Base-by-base conservation (phyloP, 768 basidiomycete species). In the Russula dissimulans region DNA sequence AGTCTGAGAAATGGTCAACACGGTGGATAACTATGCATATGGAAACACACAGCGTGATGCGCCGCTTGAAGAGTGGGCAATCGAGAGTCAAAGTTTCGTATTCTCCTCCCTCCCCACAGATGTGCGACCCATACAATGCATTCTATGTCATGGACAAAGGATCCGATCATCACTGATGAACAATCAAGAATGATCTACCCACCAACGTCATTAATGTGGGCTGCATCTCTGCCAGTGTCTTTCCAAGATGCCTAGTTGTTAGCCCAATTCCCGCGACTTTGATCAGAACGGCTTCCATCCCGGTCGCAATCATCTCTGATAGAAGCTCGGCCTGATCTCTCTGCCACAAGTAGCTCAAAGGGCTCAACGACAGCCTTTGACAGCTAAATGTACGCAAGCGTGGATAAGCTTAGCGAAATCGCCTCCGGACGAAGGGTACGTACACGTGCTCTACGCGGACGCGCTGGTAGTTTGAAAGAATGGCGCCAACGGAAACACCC, bases 81-180 rank as follows among this genome's bases (percentile, higher is more conserved):
- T 97, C 91, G 12, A 94, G 75, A 1, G 95, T 97, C 59, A 98
- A 76, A 0, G 87, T 91, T 70, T 99, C 97, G 72, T 97, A 99
- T 74, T 99, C 97, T 2, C 97, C 97, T 2, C 97, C 97, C 74
- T 99, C 97, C 10, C 97, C 97, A 63, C 95, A 97, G 2, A 95
- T 81, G 69, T 99, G 97, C 0, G 88, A 86, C 4, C 94, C 94
- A 67, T 93, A 99, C 31, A 83, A 72, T 10, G 73, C 69, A 69
- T 95, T 91, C 91, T 93, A 64, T 26, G 22, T 26, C 22, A 26
- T 26, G 2, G 17, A 15, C 39, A 18, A 12, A 38, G 14, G 46
- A 52, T 36, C 49, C 31, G 18, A 51, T 46, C 54, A 52, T 43
- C 15, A 36, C 26, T n/a, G 38, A 32, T 34, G 39, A 57, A 32